Evolutionary conservation across 177 flowering plant species (phyloP).

Genomic region (Tripterygium wilfordii): DNA sequence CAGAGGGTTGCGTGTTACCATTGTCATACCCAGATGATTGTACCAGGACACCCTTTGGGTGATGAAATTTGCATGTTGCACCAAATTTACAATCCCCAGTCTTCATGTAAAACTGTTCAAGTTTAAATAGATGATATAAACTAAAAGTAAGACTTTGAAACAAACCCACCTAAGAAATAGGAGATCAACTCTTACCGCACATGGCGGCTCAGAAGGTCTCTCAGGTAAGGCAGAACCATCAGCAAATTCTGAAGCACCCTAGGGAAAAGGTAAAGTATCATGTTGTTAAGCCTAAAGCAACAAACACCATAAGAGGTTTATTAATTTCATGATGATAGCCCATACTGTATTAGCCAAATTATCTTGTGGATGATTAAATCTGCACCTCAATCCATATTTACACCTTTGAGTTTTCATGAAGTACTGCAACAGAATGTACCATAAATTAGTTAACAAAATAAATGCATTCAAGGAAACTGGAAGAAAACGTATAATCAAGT

Average conservation of each 20-base stretch:
- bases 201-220: slow-evolving; percentile 83
- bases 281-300: neutral
- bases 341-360: slow-evolving; percentile 31
- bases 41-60: slow-evolving; percentile 70
- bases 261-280: slow-evolving; percentile 13
- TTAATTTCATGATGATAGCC: slow-evolving; percentile 1
- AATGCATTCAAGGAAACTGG: too few species aligned
- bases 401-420: slow-evolving; percentile 91
- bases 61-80: slow-evolving; percentile 79
- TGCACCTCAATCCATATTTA: slow-evolving; percentile 88
- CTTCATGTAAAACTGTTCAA: slow-evolving; percentile 81
- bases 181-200: slow-evolving; percentile 53
- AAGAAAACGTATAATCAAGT: neutral
- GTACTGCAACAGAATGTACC: slow-evolving; percentile 42
- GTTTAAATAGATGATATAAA: neutral
- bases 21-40: slow-evolving; percentile 34
- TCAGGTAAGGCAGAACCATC: slow-evolving; percentile 61
- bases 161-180: too few species aligned
- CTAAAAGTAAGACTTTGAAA: too few species aligned
- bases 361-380: slow-evolving; percentile 91
- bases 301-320: neutral
- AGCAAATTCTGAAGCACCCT: slow-evolving; percentile 39
- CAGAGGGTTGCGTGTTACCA: slow-evolving; percentile 26
- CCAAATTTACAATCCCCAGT: slow-evolving; percentile 95
- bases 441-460: neutral